These are phyloP conservation scores for Ceratobasidium sp. DNA, from an alignment of 1,284 basidiomycete genomes.

Conservation along the genomic window DNA sequence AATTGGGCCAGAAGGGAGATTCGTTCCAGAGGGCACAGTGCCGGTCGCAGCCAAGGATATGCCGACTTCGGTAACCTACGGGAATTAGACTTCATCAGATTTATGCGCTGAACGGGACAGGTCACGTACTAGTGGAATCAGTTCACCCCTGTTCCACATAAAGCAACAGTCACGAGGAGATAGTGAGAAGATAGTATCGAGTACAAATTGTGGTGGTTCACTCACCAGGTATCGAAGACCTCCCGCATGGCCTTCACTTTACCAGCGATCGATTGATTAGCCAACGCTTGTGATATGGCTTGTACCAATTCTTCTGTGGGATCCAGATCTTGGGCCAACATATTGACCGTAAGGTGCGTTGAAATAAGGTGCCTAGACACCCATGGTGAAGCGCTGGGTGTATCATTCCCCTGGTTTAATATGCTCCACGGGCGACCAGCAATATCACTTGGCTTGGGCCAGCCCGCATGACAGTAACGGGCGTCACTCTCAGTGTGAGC, in stretches of 20 bases:
- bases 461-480: neutral
- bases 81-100: neutral
- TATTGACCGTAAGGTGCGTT: neutral
- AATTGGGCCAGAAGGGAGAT: neutral
- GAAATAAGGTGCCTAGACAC: neutral
- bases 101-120: neutral
- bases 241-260: neutral
- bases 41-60: constrained; percentile 4
- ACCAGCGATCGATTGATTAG: no score
- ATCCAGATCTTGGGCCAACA: neutral
- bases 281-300: neutral
- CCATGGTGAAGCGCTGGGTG: neutral
- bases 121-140: neutral
- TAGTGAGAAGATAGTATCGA: no score
- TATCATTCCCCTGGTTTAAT: neutral
- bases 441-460: neutral
- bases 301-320: neutral
- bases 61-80: neutral
- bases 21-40: neutral
- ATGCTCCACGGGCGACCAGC: neutral
- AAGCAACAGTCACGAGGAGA: neutral
- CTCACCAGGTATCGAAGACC: constrained; percentile 11
- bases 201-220: neutral
- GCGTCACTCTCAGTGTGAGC: neutral
- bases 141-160: neutral